Evolutionary conservation across 495 filamentous ascomycete genomes (phyloP).

Genomic region (Amniculicola lignicola): DNA sequence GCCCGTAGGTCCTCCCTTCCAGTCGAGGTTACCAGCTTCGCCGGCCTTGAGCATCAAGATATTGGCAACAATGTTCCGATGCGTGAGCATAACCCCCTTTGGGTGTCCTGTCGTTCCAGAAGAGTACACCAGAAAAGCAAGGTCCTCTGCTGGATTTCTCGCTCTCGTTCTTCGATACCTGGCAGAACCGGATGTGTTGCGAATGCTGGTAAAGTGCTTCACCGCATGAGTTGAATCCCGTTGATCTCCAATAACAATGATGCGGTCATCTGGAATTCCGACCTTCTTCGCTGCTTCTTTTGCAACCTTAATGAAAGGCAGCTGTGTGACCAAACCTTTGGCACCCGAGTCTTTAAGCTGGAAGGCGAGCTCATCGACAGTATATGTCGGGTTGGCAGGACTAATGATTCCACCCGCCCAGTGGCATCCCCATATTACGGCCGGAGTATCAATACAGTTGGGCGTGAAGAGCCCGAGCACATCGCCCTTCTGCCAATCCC

Average conservation of each 20-base stretch:
- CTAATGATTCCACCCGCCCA: conserved; percentile 82
- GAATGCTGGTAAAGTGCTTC: conserved; percentile 75
- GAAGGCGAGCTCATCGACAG: conserved; percentile 77
- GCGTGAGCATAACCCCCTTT: conserved; percentile 89
- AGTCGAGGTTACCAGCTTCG: conserved; percentile 59
- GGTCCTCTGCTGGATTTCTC: conserved; percentile 55
- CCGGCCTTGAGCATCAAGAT: conserved; percentile 52
- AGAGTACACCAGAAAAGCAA: conserved; percentile 73
- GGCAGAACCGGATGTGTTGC: conserved; percentile 55
- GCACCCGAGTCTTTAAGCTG: conserved; percentile 81
- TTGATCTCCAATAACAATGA: conserved; percentile 77
- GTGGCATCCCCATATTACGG: conserved; percentile 69
- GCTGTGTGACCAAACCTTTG: conserved; percentile 72
- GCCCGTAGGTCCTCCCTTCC: conserved; percentile 58
- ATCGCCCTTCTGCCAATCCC: conserved; percentile 75
- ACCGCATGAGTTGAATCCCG: conserved; percentile 55
- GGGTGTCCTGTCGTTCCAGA: conserved; percentile 90
- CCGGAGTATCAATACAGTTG: conserved; percentile 44
- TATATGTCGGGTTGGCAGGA: conserved; percentile 87
- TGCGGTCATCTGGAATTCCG: conserved; percentile 61
- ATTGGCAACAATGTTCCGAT: conserved; percentile 79
- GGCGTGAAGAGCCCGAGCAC: conserved; percentile 44
- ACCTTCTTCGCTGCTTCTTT: conserved; percentile 62
- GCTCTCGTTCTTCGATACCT: conserved; percentile 49
- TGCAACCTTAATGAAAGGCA: conserved; percentile 59